phyloP scores from a whole-genome alignment of 1,139 yeast genomes.

The Magnusiomyces paraingens region DNA sequence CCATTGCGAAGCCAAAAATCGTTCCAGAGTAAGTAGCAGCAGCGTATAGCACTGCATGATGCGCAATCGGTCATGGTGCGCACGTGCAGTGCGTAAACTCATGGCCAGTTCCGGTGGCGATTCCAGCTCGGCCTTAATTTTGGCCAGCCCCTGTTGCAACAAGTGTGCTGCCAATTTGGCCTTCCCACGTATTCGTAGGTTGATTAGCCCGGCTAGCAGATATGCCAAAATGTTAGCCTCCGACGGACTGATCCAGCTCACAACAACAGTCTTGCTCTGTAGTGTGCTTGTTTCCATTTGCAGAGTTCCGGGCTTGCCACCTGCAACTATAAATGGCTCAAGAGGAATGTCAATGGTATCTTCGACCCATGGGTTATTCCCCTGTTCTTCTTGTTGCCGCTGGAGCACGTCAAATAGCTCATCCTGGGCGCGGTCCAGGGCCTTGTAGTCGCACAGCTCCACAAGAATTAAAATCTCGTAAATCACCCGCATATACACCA shows the following conservation, averaged over 20 bases:
- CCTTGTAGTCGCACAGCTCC: neutral
- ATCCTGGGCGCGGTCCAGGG: neutral
- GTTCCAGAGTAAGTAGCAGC: conserved; percentile 12
- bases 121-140: conserved; percentile 12
- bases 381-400: neutral
- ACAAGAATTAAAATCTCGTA: conserved; percentile 6
- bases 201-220: conserved; percentile 10
- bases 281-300: conserved; percentile 7
- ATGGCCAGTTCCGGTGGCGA: neutral
- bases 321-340: conserved; percentile 2
- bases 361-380: neutral
- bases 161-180: conserved; percentile 6
- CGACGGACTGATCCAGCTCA: conserved; percentile 10
- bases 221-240: conserved; percentile 12
- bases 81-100: neutral
- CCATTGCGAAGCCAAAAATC: conserved; percentile 14
- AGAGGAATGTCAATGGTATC: conserved; percentile 1
- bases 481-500: conserved; percentile 9
- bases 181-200: conserved; percentile 6
- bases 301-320: neutral
- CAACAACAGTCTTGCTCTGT: conserved; percentile 2
- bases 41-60: conserved; percentile 13
- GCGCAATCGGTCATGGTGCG: conserved; percentile 8
- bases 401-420: conserved; percentile 1
- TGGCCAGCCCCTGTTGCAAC: conserved; percentile 7